Base-by-base conservation (phyloP, 83 land plant species). In the Picea abies region DNA sequence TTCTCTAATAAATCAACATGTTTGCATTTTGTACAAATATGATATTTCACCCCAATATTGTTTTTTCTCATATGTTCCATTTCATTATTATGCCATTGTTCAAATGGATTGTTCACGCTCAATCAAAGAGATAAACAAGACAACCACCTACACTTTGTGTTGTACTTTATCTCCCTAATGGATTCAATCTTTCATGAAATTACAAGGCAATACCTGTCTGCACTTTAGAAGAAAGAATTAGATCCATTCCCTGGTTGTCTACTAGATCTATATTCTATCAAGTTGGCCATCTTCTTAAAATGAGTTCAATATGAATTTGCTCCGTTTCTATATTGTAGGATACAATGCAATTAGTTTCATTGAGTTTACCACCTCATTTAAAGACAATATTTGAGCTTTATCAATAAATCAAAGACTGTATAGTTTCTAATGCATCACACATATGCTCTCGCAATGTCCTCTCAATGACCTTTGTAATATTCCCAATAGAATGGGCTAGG, bases 391-490 rank as follows among this genome's bases (percentile, higher is more conserved):
- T 15, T 66, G 82, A 76, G 64, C 22, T 19, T 65, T 63, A 44
- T 81, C 73, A 96, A 75, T 83, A 84, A 80, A 97, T 95, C 71
- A 93, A 86, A 70, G 88, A 86, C 37, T 95, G 92, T 52, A 97
- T 87, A 22, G 99, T 98, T 71, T 94, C 95, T 37, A 97, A 93
- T 26, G 98, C 96, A 88, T 97, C 96, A 11, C 98, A 98, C 90
- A 95, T 97, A 81, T 97, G 98, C 90, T 97, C 99, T 9, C 98
- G 84, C 65, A 97, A 62, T 73, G 93, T 93, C 84, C 93, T 90
- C 84, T 97, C 99, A n/a, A 9, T 25, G 63, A n/a, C n/a, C n/a
- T n/a, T n/a, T n/a, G n/a, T n/a, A n/a, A n/a, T n/a, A n/a, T n/a
- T n/a, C n/a, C n/a, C n/a, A n/a, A n/a, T n/a, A n/a, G n/a, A n/a